These are phyloP conservation scores for Ophiostoma fasciatum DNA, from an alignment of 2,329 filamentous ascomycete genomes.

Conservation along the genomic window DNA sequence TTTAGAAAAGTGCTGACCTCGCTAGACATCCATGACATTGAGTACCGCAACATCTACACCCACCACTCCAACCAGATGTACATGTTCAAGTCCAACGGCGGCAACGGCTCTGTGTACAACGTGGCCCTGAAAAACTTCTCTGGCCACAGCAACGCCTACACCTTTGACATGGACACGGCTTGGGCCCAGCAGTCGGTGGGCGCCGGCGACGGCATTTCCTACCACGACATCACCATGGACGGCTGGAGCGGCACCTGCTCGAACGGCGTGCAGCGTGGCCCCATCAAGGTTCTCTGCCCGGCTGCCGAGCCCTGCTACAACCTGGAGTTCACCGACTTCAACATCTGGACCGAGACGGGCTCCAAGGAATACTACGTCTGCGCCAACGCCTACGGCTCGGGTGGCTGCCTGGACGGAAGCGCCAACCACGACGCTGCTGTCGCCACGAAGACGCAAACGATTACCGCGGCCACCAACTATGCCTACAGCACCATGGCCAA, in stretches of 20 bases:
- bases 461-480: not conserved
- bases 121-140: conserved; percentile 42
- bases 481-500: not conserved
- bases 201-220: conserved; percentile 34
- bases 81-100: conserved; percentile 48
- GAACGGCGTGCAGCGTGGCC: conserved; percentile 34
- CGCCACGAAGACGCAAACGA: not conserved
- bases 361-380: conserved; percentile 10
- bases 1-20: conserved; percentile 31
- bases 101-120: conserved; percentile 35
- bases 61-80: conserved; percentile 46
- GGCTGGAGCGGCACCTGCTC: conserved; percentile 40
- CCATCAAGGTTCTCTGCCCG: conserved; percentile 29
- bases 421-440: not conserved
- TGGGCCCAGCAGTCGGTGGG: conserved; percentile 22
- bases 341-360: conserved; percentile 13
- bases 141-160: conserved; percentile 44
- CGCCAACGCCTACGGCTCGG: conserved; percentile 12
- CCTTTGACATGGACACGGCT: conserved; percentile 37
- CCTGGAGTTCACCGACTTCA: conserved; percentile 11
- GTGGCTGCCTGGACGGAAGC: conserved; percentile 9
- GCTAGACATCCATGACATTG: conserved; percentile 36
- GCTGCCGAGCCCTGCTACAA: conserved; percentile 10
- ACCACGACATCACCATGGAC: conserved; percentile 35
- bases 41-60: conserved; percentile 43